Base-by-base conservation (phyloP, 768 basidiomycete genomes). In the Russula lepida region DNA sequence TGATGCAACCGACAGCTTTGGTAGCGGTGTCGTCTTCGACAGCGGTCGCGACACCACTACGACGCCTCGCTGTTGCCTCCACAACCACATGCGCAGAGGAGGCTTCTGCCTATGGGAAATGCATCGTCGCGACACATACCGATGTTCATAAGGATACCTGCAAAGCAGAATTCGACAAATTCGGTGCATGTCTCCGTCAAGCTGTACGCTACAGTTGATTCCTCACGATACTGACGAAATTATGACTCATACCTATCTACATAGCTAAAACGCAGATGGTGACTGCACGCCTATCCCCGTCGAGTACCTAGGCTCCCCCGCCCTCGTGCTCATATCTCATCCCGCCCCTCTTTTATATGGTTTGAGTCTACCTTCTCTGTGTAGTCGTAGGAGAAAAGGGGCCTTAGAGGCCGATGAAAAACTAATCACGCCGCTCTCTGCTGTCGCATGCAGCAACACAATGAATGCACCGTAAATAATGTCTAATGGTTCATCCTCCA, bases 71-170 rank as follows among this genome's bases (percentile, higher is more conserved):
- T n/a, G 64, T 82, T 21, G 83, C 86, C 65, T 80, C 88, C 3
- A 89, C 88, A 2, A 78, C 79, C 3, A 89, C 88, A 17, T 91
- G 89, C 67, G 76, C 86, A 9, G 63, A 77, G 7, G 81, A 93
- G 69, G 93, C 94, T 28, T 72, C 82, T 4, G 77, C 74, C 6
- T 99, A 99, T 71, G 95, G 92, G 25, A 87, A 87, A 76, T 99
- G 95, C 73, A 85, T 98, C 49, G 76, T 88, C 30, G 81, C 83
- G 1, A 82, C 82, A 4, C 95, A 97, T 72, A 83, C 83, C 30
- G 95, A 98, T 63, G 86, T 92, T 6, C 82, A 77, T 62, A 88
- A 88, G 71, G 89, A 91, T 67, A 81, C 84, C 67, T 99, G 95
- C 75, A 82, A 82, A 54, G 80, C 81, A 2, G 92, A 98, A 73